Percentiles rank a stretch among this genome's conserved stretches.
Conservation (phyloP, 2,329 filamentous ascomycete genomes). For the Teratosphaeria destructans region DNA sequence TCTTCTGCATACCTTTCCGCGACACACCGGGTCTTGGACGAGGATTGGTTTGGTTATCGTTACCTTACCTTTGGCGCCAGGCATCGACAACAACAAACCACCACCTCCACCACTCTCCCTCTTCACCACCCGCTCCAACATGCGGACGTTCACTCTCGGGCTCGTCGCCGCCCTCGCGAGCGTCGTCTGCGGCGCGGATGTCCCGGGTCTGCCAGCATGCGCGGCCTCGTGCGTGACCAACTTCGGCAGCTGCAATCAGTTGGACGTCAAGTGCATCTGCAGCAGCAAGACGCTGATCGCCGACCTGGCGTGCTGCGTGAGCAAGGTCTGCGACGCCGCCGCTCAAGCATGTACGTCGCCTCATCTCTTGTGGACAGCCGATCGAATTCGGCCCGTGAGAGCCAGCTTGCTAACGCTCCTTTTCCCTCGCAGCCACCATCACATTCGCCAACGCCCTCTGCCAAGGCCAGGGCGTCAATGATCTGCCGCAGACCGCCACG, state of each 20-base stretch:
- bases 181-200: slow-evolving; percentile 6
- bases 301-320: slow-evolving; percentile 33
- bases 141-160: slow-evolving; percentile 9
- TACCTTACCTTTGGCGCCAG: neutral
- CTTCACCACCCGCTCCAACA: slow-evolving; percentile 3
- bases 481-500: slow-evolving; percentile 31
- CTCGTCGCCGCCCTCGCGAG: slow-evolving; percentile 11
- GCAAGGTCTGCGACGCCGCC: slow-evolving; percentile 21
- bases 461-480: slow-evolving; percentile 26
- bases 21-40: neutral
- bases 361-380: neutral
- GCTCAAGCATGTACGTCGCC: slow-evolving; percentile 26
- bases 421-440: slow-evolving; percentile 27
- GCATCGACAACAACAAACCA: too few species aligned
- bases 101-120: neutral
- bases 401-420: neutral
- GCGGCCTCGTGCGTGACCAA: slow-evolving; percentile 27
- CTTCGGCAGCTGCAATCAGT: slow-evolving; percentile 27
- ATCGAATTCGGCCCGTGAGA: neutral
- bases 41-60: neutral
- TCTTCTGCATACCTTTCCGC: neutral
- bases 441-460: slow-evolving; percentile 33
- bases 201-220: slow-evolving; percentile 21
- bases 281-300: slow-evolving; percentile 26
- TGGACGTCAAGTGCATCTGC: slow-evolving; percentile 36